Base-by-base conservation (phyloP, 2,329 filamentous ascomycete species). In the Aspergillus sp. region DNA sequence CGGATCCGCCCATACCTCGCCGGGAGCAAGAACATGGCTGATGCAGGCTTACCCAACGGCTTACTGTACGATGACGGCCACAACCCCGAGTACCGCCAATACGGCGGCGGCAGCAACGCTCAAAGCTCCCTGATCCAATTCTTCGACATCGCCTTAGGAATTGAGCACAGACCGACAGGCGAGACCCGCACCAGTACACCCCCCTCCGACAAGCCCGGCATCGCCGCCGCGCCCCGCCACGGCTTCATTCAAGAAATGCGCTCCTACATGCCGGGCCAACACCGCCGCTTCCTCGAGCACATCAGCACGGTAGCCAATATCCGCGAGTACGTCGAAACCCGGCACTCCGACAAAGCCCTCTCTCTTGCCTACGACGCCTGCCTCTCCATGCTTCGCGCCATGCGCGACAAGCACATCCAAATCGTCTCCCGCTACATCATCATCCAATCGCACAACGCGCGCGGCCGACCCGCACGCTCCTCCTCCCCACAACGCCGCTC, bases 171-270 rank as follows among this genome's bases (percentile, higher is more conserved):
- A 8, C 93, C 94, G 0, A 98, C 95, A 0, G 94, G 94, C 45
- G 87, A 91, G 68, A 89, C 73, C 68, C 57, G 70, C 69, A 58
- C 80, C 80, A 51, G 77, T 7, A 15, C 64, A n/a, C 6, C 54
- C 1, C 23, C 54, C 1, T 58, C 69, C 6, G 84, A 85, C 48
- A 71, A 73, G 17, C 77, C 77, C 23, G 79, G 79, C 13, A 79
- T 80, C 57, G 73, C 78, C 1, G 80, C 82, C 41, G 81, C 84
- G 25, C 84, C 87, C 5, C 83, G 85, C 46, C 88, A 97, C 79
- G 96, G 95, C 72, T 99, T 99, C 80, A 94, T 99, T 73, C 88
- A 91, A 72, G 95, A 99, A 67, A 99, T 99, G 95, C 90, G 94
- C 61, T 86, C 86, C 50, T 99, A 99, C 79, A 99, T 99, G 95